A percentile compares a stretch with the other conserved stretches of the same genome.
Evolutionary conservation across 2,329 filamentous ascomycete genomes (phyloP).

Genomic region (Coniella vitis): DNA sequence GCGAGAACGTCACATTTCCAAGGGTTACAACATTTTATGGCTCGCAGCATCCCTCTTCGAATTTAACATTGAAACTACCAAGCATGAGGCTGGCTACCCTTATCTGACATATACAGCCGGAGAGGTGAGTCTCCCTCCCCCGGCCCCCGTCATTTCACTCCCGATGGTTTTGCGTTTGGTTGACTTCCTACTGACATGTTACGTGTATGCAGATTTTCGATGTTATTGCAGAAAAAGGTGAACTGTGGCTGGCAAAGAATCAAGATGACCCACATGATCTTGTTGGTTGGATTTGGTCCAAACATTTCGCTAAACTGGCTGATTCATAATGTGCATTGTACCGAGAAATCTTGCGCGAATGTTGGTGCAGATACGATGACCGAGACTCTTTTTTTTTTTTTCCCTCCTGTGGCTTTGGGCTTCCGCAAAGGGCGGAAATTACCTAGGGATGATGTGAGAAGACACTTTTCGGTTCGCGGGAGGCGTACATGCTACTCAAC

Average conservation of each 20-base stretch:
- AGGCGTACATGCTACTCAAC: no score
- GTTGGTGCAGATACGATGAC: not conserved
- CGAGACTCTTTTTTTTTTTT: no score
- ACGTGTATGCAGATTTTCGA: slow-evolving; percentile 59
- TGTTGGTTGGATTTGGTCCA: slow-evolving; percentile 98
- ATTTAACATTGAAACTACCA: slow-evolving; percentile 90
- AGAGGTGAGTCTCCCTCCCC: slow-evolving; percentile 50
- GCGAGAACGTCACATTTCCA: slow-evolving; percentile 45
- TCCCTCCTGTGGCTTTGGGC: no score
- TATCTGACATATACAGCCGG: slow-evolving; percentile 94
- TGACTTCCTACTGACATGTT: no score
- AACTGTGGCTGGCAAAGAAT: slow-evolving; percentile 95
- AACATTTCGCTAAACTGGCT: slow-evolving; percentile 76
- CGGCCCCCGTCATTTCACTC: not conserved
- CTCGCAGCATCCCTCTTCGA: slow-evolving; percentile 91
- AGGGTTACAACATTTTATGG: slow-evolving; percentile 71
- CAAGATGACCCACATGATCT: slow-evolving; percentile 77
- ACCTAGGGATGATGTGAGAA: no score
- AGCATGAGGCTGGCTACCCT: slow-evolving; percentile 88
- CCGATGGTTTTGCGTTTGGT: no score
- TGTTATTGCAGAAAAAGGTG: slow-evolving; percentile 92
- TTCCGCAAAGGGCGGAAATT: no score
- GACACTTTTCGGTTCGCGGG: no score
- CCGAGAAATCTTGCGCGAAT: not conserved
- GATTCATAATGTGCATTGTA: slow-evolving; percentile 30